Conservation (phyloP, 768 basidiomycete genomes). For the Mycena vulgaris region DNA sequence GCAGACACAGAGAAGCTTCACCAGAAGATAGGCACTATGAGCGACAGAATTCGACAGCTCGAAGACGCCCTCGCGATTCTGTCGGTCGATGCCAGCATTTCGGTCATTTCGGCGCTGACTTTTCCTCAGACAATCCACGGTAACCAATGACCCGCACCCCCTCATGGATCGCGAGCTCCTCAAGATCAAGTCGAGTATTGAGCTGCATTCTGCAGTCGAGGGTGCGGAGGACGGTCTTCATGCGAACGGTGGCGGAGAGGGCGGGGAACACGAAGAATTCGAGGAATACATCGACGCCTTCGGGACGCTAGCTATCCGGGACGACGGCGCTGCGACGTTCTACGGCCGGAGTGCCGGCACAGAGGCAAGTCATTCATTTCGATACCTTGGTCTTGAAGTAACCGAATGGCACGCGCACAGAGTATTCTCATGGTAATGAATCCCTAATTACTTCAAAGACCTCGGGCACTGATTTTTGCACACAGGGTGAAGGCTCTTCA, state of each 20-base stretch:
- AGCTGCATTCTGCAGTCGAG: constrained; percentile 72
- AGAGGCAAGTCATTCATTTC: constrained; percentile 63
- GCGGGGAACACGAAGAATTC: constrained; percentile 48
- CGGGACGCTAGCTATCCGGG: constrained; percentile 77
- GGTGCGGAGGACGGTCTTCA: constrained; percentile 47
- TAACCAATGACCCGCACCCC: constrained; percentile 69
- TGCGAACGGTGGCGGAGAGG: background rate
- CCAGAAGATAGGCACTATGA: constrained; percentile 77
- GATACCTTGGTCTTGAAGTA: background rate
- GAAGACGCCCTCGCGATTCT: constrained; percentile 76
- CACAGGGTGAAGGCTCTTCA: constrained; percentile 55
- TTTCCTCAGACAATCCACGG: constrained; percentile 55
- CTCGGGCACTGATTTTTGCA: constrained; percentile 8
- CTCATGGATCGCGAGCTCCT: constrained; percentile 73
- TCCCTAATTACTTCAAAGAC: background rate
- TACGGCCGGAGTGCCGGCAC: constrained; percentile 81
- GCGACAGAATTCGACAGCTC: constrained; percentile 78
- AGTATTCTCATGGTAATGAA: constrained; percentile 70
- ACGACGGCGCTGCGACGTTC: constrained; percentile 80
- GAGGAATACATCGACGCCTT: constrained; percentile 77
- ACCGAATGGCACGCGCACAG: constrained; percentile 45
- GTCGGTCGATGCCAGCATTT: background rate
- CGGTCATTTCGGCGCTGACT: background rate
- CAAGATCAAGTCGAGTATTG: constrained; percentile 78
- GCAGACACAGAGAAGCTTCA: constrained; percentile 82